These are phyloP conservation scores for Platanthera zijinensis DNA, from an alignment of 106 monocot genomes.

Conservation along the genomic window DNA sequence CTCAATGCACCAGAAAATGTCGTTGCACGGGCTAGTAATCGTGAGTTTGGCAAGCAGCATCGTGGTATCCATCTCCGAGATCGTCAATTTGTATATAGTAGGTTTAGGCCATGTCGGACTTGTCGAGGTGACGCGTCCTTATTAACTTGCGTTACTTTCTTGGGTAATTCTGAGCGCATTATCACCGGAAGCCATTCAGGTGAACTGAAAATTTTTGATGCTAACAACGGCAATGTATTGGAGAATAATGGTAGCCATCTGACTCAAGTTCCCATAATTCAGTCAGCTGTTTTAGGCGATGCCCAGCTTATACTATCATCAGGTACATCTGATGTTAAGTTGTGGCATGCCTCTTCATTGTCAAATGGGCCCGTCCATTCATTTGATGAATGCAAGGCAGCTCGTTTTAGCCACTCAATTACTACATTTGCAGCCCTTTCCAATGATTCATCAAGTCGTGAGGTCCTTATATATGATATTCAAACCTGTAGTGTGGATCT, in stretches of 20 bases:
- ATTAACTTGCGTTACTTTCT: constrained; percentile 73
- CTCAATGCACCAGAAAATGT: constrained; percentile 85
- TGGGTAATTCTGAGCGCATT: constrained; percentile 64
- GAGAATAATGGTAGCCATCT: constrained; percentile 70
- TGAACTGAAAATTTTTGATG: constrained; percentile 82
- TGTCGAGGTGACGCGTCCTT: constrained; percentile 80
- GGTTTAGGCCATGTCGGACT: constrained; percentile 78
- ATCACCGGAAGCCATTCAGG: constrained; percentile 76
- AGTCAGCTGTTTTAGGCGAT: constrained; percentile 50
- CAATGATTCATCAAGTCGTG: constrained; percentile 42
- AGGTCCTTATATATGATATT: constrained; percentile 90
- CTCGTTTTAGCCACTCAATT: constrained; percentile 80
- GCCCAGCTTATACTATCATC: constrained; percentile 73
- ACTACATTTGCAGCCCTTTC: constrained; percentile 69
- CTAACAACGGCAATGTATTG: constrained; percentile 51
- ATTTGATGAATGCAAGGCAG: constrained; percentile 91
- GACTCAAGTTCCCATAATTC: constrained; percentile 44
- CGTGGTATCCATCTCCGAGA: constrained; percentile 79
- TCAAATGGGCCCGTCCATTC: constrained; percentile 69
- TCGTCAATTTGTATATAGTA: constrained; percentile 89
- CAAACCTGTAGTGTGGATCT: constrained; percentile 49
- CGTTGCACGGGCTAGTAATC: constrained; percentile 59
- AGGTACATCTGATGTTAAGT: constrained; percentile 48
- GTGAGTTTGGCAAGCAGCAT: constrained; percentile 62
- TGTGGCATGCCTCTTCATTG: constrained; percentile 78